Evolutionary conservation across 2,329 filamentous ascomycete species (phyloP).

Genomic region (Phyllosticta capitalensis): DNA sequence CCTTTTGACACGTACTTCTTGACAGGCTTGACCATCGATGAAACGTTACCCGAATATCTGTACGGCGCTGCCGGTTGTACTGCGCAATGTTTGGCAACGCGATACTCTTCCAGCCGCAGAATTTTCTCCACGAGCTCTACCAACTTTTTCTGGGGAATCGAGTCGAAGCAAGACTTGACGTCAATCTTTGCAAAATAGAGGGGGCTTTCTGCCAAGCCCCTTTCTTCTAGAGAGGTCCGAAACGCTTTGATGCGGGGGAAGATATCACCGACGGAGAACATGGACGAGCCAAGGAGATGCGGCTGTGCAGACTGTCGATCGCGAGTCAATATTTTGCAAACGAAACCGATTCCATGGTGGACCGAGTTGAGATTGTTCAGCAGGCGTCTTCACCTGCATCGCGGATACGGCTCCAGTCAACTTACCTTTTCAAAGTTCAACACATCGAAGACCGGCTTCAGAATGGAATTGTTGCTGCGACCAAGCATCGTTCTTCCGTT

Average conservation of each 20-base stretch:
- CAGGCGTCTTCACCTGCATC: neutral
- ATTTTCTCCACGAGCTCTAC: conserved; percentile 53
- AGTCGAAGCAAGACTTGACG: conserved; percentile 88
- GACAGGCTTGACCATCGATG: conserved; percentile 17
- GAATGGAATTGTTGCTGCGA: conserved; percentile 57
- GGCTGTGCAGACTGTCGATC: conserved; percentile 31
- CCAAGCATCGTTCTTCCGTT: conserved; percentile 48
- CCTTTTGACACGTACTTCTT: conserved; percentile 35
- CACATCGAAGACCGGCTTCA: conserved; percentile 66
- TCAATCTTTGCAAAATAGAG: conserved; percentile 91
- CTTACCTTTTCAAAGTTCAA: conserved; percentile 68
- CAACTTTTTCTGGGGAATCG: conserved; percentile 73
- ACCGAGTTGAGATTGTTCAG: neutral
- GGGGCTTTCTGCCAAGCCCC: conserved; percentile 26
- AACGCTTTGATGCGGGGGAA: conserved; percentile 65
- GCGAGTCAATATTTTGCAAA: neutral
- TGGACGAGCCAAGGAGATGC: conserved; percentile 59
- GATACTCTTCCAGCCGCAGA: conserved; percentile 54
- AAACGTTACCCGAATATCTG: conserved; percentile 17
- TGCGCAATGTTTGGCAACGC: conserved; percentile 64
- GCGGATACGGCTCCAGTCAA: neutral
- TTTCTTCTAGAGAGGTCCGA: conserved; percentile 39
- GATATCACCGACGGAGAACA: conserved; percentile 76
- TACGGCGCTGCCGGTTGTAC: conserved; percentile 43
- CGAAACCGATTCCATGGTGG: conserved; percentile 9